These are phyloP conservation scores for Ascochyta lentis DNA, from an alignment of 2,329 filamentous ascomycete species.

Conservation along the genomic window DNA sequence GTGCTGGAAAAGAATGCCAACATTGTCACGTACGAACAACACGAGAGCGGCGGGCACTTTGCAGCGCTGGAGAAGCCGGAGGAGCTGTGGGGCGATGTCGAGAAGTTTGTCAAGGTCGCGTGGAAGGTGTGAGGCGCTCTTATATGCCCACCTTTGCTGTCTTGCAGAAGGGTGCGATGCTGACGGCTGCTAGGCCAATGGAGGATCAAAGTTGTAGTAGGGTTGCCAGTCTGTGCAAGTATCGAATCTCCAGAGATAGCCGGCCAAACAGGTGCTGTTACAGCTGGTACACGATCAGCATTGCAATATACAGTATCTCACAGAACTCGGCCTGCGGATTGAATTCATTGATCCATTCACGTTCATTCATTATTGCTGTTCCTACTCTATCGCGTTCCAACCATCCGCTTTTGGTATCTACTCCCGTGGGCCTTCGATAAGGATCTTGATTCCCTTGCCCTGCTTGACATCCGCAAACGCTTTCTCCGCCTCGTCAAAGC, in stretches of 20 bases:
- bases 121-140: constrained; percentile 41
- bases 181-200: constrained; percentile 1
- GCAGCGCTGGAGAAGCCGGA: constrained; percentile 57
- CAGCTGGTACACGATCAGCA: too few species aligned
- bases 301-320: too few species aligned
- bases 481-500: constrained; percentile 81
- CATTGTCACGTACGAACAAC: constrained; percentile 48
- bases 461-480: constrained; percentile 87
- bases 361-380: too few species aligned
- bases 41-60: constrained; percentile 62
- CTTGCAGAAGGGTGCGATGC: neutral
- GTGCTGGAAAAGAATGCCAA: constrained; percentile 49
- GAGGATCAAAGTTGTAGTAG: constrained; percentile 3
- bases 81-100: constrained; percentile 53
- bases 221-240: neutral
- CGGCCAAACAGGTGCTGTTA: too few species aligned
- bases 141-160: neutral
- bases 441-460: constrained; percentile 76
- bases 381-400: too few species aligned
- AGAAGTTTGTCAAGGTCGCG: constrained; percentile 52
- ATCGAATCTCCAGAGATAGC: neutral
- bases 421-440: constrained; percentile 55
- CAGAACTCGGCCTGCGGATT: too few species aligned
- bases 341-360: too few species aligned
- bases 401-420: neutral